Conservation (phyloP, 148 eudicot species). For the Persicaria tinctoria region DNA sequence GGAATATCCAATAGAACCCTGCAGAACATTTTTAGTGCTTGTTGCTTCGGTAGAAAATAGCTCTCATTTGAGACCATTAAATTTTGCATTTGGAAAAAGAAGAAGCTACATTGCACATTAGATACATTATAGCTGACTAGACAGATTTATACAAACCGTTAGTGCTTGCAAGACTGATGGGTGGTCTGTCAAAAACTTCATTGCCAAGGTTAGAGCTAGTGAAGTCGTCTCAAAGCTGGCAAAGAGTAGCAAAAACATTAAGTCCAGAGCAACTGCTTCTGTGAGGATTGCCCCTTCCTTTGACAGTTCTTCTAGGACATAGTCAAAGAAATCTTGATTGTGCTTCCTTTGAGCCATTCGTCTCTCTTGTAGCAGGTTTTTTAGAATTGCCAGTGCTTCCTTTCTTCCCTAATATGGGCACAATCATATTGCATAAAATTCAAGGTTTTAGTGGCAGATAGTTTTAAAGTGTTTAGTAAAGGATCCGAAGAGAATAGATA, state of each 20-base stretch:
- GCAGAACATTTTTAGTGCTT: too few species aligned
- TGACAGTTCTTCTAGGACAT: constrained; percentile 66
- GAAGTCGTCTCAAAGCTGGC: constrained; percentile 97
- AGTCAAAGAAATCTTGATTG: constrained; percentile 68
- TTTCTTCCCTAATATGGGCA: constrained; percentile 61
- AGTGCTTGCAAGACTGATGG: too few species aligned
- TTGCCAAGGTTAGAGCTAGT: constrained; percentile 68
- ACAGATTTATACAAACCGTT: too few species aligned
- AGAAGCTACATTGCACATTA: too few species aligned
- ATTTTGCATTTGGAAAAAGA: too few species aligned
- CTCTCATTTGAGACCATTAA: too few species aligned
- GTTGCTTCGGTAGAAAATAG: too few species aligned
- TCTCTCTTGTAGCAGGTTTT: constrained; percentile 69
- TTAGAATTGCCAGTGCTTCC: constrained; percentile 76
- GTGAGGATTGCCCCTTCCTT: constrained; percentile 59
- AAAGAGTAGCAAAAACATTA: constrained; percentile 87
- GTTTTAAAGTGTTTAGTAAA: too few species aligned
- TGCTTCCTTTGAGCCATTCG: constrained; percentile 48
- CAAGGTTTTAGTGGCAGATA: too few species aligned
- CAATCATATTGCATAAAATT: background rate
- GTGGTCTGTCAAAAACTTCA: constrained; percentile 16
- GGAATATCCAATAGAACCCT: too few species aligned
- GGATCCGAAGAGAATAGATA: background rate
- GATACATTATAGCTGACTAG: too few species aligned
- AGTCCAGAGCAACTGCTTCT: constrained; percentile 77